Conservation (phyloP, 2,329 filamentous ascomycete genomes). For the Microdochium bolleyi region DNA sequence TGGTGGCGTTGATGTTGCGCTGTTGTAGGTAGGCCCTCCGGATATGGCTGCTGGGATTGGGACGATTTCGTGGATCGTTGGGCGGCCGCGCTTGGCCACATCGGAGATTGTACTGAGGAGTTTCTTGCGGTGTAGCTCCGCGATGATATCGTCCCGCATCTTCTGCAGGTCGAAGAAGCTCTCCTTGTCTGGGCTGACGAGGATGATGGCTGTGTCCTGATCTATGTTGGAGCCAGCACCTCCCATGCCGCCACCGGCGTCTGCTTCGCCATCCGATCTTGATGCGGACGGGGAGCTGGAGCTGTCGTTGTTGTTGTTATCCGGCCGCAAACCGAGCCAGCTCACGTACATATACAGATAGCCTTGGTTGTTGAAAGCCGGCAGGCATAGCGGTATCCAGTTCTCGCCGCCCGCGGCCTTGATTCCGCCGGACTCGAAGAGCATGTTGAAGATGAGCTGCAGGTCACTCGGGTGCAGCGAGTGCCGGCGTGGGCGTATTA, state of each 20-base stretch:
- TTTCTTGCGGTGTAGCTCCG: conserved; percentile 68
- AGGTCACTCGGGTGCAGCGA: conserved; percentile 92
- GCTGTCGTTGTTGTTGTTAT: conserved; percentile 29
- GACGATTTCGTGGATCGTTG: conserved; percentile 60
- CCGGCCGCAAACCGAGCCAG: conserved; percentile 64
- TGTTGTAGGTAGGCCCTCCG: background rate
- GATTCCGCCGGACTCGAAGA: conserved; percentile 89
- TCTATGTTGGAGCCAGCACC: conserved; percentile 45
- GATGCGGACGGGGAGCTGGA: conserved; percentile 44
- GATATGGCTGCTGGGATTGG: background rate
- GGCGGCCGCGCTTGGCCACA: conserved; percentile 65
- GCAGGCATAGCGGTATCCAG: conserved; percentile 93
- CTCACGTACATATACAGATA: conserved; percentile 99
- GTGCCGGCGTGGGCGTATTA: conserved; percentile 88
- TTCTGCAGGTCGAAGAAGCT: conserved; percentile 84
- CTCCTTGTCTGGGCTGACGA: conserved; percentile 90
- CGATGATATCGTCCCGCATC: conserved; percentile 54
- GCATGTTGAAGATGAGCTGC: conserved; percentile 98
- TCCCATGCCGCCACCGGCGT: background rate
- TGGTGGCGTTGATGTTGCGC: background rate
- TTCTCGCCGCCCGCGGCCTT: conserved; percentile 88
- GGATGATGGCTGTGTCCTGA: conserved; percentile 80
- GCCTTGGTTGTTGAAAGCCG: conserved; percentile 92
- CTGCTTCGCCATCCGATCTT: background rate
- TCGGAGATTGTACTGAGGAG: conserved; percentile 66